Conservation (phyloP, 257 asterid genomes). For the Primulina tabacum region DNA sequence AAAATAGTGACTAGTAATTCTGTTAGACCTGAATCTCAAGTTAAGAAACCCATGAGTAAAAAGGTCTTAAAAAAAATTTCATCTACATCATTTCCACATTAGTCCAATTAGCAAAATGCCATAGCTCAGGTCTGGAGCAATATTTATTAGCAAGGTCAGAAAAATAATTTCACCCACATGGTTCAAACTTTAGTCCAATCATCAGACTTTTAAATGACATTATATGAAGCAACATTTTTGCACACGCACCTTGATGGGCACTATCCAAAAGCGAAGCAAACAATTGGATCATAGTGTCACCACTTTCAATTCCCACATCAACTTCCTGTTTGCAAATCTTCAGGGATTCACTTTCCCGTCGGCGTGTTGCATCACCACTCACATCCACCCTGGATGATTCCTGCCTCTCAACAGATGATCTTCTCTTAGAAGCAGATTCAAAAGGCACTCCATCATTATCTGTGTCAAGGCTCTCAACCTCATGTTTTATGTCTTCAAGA, state of each 20-base stretch:
- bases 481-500: constrained; percentile 77
- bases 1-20: not conserved
- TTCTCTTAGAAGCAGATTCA: constrained; percentile 50
- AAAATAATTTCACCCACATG: constrained; percentile 4
- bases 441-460: constrained; percentile 42
- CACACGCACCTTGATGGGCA: constrained; percentile 72
- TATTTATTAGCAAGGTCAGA: constrained; percentile 8
- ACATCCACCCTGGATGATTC: constrained; percentile 39
- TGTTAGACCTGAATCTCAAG: not conserved
- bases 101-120: constrained; percentile 9
- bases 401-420: constrained; percentile 41
- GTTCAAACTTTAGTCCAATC: constrained; percentile 6
- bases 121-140: constrained; percentile 7
- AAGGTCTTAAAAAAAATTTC: constrained; percentile 5
- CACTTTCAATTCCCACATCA: constrained; percentile 48
- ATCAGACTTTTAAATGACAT: not conserved
- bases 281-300: constrained; percentile 62
- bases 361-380: constrained; percentile 33
- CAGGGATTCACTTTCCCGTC: constrained; percentile 63
- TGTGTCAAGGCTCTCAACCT: constrained; percentile 57
- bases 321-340: constrained; percentile 79
- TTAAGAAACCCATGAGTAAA: not conserved
- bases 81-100: constrained; percentile 1
- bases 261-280: constrained; percentile 93
- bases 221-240: constrained; percentile 16